A percentile compares a stretch with the other conserved stretches of the same genome.
Conservation (phyloP, 495 filamentous ascomycete genomes). For the Halenospora varia region DNA sequence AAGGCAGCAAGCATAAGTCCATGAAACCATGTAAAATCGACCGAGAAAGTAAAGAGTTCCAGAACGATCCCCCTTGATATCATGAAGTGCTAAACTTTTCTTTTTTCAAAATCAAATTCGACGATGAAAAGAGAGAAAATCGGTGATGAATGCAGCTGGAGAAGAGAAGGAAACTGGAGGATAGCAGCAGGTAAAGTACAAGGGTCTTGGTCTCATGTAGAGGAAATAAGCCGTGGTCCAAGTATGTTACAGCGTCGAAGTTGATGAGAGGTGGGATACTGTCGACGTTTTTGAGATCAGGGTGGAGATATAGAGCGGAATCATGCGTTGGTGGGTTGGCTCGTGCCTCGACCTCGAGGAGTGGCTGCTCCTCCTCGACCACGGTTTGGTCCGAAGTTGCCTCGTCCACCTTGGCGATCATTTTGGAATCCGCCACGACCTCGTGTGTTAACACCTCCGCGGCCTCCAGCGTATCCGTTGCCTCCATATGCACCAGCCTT, state of each 20-base stretch:
- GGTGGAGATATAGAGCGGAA: not conserved
- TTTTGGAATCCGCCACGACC: slow-evolving; percentile 64
- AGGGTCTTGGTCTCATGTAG: slow-evolving; percentile 13
- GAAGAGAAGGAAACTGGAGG: not conserved
- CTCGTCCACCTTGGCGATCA: slow-evolving; percentile 61
- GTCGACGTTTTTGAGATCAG: not conserved
- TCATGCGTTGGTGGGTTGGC: slow-evolving; percentile 39
- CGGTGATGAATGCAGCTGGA: slow-evolving; percentile 1
- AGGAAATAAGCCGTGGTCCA: slow-evolving; percentile 7
- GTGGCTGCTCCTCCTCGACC: slow-evolving; percentile 46
- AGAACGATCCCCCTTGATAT: not conserved
- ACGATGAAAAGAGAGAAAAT: not conserved
- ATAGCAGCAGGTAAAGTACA: slow-evolving; percentile 23
- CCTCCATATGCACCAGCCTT: slow-evolving; percentile 64
- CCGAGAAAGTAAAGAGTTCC: not conserved
- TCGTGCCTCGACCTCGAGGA: slow-evolving; percentile 39
- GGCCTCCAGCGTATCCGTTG: slow-evolving; percentile 55
- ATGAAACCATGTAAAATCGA: not conserved
- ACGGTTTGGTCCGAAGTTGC: slow-evolving; percentile 61
- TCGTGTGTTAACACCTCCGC: slow-evolving; percentile 54
- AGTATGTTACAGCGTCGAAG: slow-evolving; percentile 25
- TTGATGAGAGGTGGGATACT: slow-evolving; percentile 6
- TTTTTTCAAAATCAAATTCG: slow-evolving; percentile 3
- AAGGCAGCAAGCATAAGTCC: no score
- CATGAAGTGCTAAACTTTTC: not conserved